Evolutionary conservation across 2,329 filamentous ascomycete genomes (phyloP).

Genomic region (Calonectria fujianensis): DNA sequence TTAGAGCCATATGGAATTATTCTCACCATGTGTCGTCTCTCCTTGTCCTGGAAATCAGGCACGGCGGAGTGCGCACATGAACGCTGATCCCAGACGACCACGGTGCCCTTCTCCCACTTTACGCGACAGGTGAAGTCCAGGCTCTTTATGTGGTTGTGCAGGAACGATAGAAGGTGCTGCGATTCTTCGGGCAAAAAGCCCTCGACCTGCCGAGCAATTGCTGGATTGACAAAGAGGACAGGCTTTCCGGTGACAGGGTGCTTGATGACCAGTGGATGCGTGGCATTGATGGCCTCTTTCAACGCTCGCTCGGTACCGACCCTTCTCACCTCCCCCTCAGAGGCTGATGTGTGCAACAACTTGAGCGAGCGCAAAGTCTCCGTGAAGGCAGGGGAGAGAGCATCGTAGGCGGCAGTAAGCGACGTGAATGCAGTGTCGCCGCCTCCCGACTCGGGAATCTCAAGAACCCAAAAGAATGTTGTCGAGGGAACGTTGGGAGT

Average conservation of each 20-base stretch:
- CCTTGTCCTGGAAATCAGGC: constrained; percentile 56
- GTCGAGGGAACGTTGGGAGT: constrained; percentile 57
- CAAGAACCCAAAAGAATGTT: constrained; percentile 60
- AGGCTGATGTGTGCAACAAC: constrained; percentile 53
- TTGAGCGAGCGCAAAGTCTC: constrained; percentile 38
- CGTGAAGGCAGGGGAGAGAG: constrained; percentile 55
- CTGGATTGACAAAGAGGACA: constrained; percentile 56
- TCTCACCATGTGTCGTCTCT: constrained; percentile 57
- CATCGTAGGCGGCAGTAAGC: constrained; percentile 55
- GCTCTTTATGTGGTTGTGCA: constrained; percentile 56
- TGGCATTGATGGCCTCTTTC: constrained; percentile 55
- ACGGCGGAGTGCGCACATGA: constrained; percentile 53
- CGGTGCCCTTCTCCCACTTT: constrained; percentile 55
- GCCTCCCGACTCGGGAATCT: constrained; percentile 52
- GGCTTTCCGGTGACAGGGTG: constrained; percentile 56
- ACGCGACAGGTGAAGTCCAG: constrained; percentile 58
- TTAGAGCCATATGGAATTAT: constrained; percentile 55
- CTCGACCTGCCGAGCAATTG: constrained; percentile 55
- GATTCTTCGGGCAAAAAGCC: constrained; percentile 58
- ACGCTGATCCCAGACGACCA: constrained; percentile 58
- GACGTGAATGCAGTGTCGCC: constrained; percentile 58
- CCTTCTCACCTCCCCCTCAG: constrained; percentile 55
- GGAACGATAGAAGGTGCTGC: constrained; percentile 52
- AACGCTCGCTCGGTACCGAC: constrained; percentile 55
- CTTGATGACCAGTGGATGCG: constrained; percentile 55